These are phyloP conservation scores for Rosa rugosa DNA, from an alignment of 306 rosid species.

Conservation along the genomic window DNA sequence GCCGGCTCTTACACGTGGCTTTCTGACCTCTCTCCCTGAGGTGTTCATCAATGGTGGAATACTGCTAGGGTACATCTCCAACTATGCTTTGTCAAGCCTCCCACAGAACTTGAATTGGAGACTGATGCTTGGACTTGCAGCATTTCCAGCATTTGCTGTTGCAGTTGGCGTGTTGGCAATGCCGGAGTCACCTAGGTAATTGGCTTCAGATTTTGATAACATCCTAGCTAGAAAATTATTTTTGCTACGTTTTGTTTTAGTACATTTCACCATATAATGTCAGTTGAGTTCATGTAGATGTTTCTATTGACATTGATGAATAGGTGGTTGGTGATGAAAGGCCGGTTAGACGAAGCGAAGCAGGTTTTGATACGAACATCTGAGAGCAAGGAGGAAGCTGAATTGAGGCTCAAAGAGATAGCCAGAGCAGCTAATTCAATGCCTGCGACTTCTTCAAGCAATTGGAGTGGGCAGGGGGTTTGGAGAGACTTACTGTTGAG, in stretches of 20 bases:
- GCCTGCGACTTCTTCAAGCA: constrained; percentile 14
- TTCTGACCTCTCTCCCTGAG: constrained; percentile 86
- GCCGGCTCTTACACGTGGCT: constrained; percentile 60
- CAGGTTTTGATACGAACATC: constrained; percentile 41
- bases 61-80: constrained; percentile 60
- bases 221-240: background rate
- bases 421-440: constrained; percentile 29
- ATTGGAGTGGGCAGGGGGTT: constrained; percentile 45
- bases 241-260: background rate
- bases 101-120: constrained; percentile 55
- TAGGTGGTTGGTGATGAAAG: constrained; percentile 68
- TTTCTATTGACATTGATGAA: background rate
- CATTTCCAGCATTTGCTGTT: constrained; percentile 55
- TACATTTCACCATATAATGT: background rate
- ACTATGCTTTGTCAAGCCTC: constrained; percentile 49
- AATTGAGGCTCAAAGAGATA: constrained; percentile 49
- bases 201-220: background rate
- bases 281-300: background rate
- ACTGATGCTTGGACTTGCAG: constrained; percentile 71
- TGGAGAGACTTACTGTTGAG: constrained; percentile 60
- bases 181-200: constrained; percentile 78
- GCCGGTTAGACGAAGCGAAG: constrained; percentile 41
- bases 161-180: constrained; percentile 48
- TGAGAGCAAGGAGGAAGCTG: constrained; percentile 48
- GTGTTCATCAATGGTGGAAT: constrained; percentile 80